Conservation (phyloP, 1,139 yeast species). For the Nakaseomyces uthaithaninus region DNA sequence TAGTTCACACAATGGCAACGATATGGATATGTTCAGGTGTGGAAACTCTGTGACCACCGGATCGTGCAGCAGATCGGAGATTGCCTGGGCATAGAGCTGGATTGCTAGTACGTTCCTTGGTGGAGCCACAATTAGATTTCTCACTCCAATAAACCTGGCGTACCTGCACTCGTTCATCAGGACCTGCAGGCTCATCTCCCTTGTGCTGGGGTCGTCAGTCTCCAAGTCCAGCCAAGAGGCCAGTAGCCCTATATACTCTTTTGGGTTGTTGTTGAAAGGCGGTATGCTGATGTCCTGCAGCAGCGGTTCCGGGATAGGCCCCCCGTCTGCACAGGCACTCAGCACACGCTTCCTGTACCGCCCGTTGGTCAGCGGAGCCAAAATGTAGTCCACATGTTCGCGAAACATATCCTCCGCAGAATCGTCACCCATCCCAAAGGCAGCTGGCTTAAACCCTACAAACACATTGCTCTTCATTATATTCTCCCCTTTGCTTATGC, state of each 20-base stretch:
- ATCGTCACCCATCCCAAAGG: conserved; percentile 6
- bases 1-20: conserved; percentile 35
- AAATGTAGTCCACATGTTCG: conserved; percentile 33
- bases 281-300: conserved; percentile 35
- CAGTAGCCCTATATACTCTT: conserved; percentile 38
- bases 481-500: neutral
- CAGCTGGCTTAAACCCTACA: conserved; percentile 30
- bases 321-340: conserved; percentile 11
- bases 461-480: conserved; percentile 29
- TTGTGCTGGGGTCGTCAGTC: conserved; percentile 39
- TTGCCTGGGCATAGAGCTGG: conserved; percentile 41
- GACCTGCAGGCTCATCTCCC: conserved; percentile 48
- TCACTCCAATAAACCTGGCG: conserved; percentile 47
- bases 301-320: conserved; percentile 32
- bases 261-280: conserved; percentile 16
- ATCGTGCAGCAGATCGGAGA: conserved; percentile 31
- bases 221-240: conserved; percentile 63
- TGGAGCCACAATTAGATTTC: conserved; percentile 48
- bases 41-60: conserved; percentile 17
- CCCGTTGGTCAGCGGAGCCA: conserved; percentile 39
- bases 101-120: conserved; percentile 49
- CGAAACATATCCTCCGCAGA: conserved; percentile 6
- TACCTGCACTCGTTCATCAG: conserved; percentile 48
- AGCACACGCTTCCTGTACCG: conserved; percentile 33
- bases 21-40: conserved; percentile 26